These are phyloP conservation scores for Trichoderma virens DNA, from an alignment of 495 filamentous ascomycete species.

Conservation along the genomic window DNA sequence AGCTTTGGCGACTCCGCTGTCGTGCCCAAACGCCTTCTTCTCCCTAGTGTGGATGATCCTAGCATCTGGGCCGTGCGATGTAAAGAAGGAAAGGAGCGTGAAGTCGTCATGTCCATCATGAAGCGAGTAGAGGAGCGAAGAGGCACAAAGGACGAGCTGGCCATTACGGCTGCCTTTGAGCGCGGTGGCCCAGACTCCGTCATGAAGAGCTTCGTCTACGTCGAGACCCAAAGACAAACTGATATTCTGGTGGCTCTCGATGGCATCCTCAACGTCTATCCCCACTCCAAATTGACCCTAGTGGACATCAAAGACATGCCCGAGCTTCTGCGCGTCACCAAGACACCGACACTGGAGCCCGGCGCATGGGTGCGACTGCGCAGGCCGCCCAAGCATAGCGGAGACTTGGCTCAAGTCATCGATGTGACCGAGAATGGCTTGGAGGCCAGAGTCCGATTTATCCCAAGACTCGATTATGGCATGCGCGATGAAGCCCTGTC, in stretches of 20 bases:
- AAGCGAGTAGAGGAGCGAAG: conserved; percentile 75
- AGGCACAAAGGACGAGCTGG: conserved; percentile 64
- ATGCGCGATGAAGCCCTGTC: conserved; percentile 59
- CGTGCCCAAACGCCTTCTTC: conserved; percentile 78
- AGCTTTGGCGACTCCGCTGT: conserved; percentile 54
- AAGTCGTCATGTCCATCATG: conserved; percentile 77
- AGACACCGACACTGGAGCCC: conserved; percentile 75
- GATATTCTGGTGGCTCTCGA: conserved; percentile 78
- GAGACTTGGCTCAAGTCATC: conserved; percentile 87
- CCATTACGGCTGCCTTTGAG: conserved; percentile 84
- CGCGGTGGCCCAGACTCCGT: conserved; percentile 58
- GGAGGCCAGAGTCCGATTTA: conserved; percentile 74
- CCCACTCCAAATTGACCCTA: conserved; percentile 69
- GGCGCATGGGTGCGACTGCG: conserved; percentile 89
- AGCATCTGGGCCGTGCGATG: conserved; percentile 92
- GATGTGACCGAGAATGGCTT: conserved; percentile 90
- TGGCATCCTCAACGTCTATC: conserved; percentile 77
- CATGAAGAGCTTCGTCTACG: conserved; percentile 92
- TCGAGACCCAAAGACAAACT: conserved; percentile 78
- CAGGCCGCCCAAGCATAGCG: conserved; percentile 69
- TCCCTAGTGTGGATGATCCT: conserved; percentile 90
- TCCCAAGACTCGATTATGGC: conserved; percentile 90
- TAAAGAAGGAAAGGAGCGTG: conserved; percentile 89
- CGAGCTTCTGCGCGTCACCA: conserved; percentile 81
- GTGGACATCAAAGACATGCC: conserved; percentile 98